Base-by-base conservation (phyloP, 169 alveolate species). In the Babesia ovis region DNA sequence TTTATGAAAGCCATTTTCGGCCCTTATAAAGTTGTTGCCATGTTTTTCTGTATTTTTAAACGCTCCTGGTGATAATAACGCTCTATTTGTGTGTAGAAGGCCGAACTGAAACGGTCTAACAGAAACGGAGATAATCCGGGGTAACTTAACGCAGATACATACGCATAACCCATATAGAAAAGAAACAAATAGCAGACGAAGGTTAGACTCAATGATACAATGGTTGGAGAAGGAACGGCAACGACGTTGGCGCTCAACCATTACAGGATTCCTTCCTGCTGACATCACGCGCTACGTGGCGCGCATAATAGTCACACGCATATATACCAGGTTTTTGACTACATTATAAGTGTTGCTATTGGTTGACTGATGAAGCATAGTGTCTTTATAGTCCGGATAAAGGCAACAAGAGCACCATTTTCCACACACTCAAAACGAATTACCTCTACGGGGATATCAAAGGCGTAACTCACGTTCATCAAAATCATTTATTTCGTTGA, bases 271-370 rank as follows among this genome's bases (percentile, higher is more conserved):
- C 72, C 39, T 22, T 32, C 42, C 50, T 32, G 43, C 25, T 23
- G 58, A 14, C 37, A 32, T 61, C 31, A 61, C 72, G 50, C 72
- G 16, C 32, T 61, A 54, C 43, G 12, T 6, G 41, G 35, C 5
- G 61, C 61, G 20, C 34, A 27, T 29, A 29, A 29, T n/a, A 23
- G 20, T 35, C 61, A 48, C 12, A 20, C 25, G 14, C 9, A 8
- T 18, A 8, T 12, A 18, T 18, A 18, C 5, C 14, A 18, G 32
- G 27, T 20, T 18, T 48, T 48, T 18, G 27, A 18, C 41, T 54
- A 54, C 41, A 54, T 54, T 54, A 29, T 54, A 11, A 12, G 12
- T 27, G 41, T 54, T 5, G 41, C 12, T 23, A 54, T 22, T 22
- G 5, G 6, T 54, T 4, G 41, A 29, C 41, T 25, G 41, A 27